Evolutionary conservation across 306 rosid species (phyloP).

Genomic region (Pyrus communis): DNA sequence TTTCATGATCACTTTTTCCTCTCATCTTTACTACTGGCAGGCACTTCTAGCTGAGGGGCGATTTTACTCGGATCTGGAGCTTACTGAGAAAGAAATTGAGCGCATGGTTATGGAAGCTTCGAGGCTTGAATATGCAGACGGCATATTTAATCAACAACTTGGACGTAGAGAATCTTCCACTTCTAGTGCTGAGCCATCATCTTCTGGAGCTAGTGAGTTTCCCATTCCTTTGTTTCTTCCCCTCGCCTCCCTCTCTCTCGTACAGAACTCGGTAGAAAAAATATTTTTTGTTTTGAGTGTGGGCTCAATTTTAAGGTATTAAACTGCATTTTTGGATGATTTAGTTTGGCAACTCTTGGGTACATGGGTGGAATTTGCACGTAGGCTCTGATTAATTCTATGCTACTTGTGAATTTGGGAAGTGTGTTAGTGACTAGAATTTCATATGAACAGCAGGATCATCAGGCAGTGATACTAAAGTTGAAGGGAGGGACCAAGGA

Average conservation of each 20-base stretch:
- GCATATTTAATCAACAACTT: slow-evolving; percentile 46
- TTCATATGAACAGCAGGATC: slow-evolving; percentile 33
- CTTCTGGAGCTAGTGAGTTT: slow-evolving; percentile 87
- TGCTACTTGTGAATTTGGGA: not conserved
- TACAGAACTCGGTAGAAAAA: not conserved
- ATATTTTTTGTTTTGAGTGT: not conserved
- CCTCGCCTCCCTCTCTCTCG: not conserved
- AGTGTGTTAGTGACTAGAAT: slow-evolving; percentile 7
- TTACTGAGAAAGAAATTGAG: slow-evolving; percentile 94
- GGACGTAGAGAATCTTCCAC: slow-evolving; percentile 60
- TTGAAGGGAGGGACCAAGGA: slow-evolving; percentile 30
- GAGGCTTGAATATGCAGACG: slow-evolving; percentile 69
- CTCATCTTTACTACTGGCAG: slow-evolving; percentile 29
- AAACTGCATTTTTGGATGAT: not conserved
- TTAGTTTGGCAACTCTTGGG: not conserved
- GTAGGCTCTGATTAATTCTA: not conserved
- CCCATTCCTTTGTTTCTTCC: not conserved
- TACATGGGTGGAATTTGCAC: not conserved
- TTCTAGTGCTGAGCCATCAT: slow-evolving; percentile 81
- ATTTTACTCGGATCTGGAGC: slow-evolving; percentile 94
- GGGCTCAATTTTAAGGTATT: not conserved
- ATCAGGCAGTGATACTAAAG: slow-evolving; percentile 47
- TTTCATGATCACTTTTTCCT: not conserved
- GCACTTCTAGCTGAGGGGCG: slow-evolving; percentile 95
- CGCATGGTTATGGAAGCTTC: slow-evolving; percentile 86